Evolutionary conservation across 441 rosid species (phyloP).

Genomic region (Brassica balearica): DNA sequence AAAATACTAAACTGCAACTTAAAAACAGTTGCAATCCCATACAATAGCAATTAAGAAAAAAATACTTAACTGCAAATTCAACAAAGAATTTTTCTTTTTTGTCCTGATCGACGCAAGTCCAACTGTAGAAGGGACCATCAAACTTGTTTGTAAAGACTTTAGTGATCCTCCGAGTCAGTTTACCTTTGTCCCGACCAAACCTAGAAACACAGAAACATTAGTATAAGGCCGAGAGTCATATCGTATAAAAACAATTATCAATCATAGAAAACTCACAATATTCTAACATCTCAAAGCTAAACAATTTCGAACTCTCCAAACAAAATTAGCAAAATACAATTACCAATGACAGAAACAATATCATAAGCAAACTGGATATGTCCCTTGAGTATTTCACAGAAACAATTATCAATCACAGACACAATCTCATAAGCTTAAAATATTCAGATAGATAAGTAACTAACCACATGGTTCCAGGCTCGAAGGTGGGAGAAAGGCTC

Average conservation of each 20-base stretch:
- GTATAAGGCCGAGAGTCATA: not conserved
- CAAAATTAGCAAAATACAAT: not conserved
- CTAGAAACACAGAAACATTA: not conserved
- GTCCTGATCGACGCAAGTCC: not conserved
- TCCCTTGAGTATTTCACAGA: not conserved
- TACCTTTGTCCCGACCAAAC: not conserved
- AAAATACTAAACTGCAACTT: not conserved
- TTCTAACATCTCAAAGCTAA: not conserved
- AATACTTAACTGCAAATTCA: not conserved
- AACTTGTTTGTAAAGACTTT: not conserved
- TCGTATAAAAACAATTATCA: not conserved
- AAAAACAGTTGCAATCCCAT: no score
- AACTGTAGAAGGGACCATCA: not conserved
- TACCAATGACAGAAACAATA: not conserved
- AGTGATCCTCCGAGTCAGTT: not conserved
- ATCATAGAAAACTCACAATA: not conserved
- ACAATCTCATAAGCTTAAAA: not conserved
- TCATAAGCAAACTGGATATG: not conserved
- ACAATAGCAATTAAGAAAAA: not conserved
- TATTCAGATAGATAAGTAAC: not conserved
- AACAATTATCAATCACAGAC: not conserved
- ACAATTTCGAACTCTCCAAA: not conserved
- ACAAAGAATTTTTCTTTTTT: not conserved
- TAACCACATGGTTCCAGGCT: not conserved
- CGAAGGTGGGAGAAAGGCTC: not conserved